Percentiles rank a stretch among this genome's conserved stretches.
Conservation (phyloP, 1,139 yeast species). For the Magnusiomyces tetraspermus region DNA sequence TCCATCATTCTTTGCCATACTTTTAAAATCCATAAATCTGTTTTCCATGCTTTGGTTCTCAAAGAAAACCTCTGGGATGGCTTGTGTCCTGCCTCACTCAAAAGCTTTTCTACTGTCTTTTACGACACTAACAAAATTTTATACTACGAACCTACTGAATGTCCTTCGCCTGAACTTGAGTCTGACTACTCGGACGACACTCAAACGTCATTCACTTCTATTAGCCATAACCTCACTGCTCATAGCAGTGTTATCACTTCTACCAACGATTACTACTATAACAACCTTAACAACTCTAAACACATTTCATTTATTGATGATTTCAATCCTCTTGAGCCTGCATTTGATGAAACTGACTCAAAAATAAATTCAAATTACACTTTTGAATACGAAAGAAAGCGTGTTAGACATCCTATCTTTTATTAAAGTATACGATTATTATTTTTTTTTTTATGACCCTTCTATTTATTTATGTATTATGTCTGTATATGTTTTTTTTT, state of each 20-base stretch:
- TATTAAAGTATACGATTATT: too few species aligned
- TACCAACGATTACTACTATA: not conserved
- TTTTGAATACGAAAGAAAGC: not conserved
- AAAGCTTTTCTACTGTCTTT: not conserved
- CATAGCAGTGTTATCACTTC: not conserved
- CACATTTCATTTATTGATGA: not conserved
- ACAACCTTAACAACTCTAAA: not conserved
- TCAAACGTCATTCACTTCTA: not conserved
- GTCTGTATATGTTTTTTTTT: too few species aligned
- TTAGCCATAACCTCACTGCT: not conserved
- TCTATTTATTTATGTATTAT: too few species aligned
- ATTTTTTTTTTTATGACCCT: too few species aligned
- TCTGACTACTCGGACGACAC: not conserved
- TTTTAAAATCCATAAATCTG: conserved; percentile 22
- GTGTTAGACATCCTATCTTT: not conserved
- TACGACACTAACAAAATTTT: not conserved
- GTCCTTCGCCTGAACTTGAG: not conserved
- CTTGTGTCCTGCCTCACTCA: conserved; percentile 13
- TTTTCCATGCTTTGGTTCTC: conserved; percentile 21
- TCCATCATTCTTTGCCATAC: conserved; percentile 30
- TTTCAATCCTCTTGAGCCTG: not conserved
- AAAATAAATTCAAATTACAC: not conserved
- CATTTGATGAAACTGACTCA: not conserved
- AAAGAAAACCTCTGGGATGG: conserved; percentile 20
- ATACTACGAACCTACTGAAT: not conserved